Conservation (phyloP, 1,139 yeast species). For the Yamadazyma spencermartinsiae region DNA sequence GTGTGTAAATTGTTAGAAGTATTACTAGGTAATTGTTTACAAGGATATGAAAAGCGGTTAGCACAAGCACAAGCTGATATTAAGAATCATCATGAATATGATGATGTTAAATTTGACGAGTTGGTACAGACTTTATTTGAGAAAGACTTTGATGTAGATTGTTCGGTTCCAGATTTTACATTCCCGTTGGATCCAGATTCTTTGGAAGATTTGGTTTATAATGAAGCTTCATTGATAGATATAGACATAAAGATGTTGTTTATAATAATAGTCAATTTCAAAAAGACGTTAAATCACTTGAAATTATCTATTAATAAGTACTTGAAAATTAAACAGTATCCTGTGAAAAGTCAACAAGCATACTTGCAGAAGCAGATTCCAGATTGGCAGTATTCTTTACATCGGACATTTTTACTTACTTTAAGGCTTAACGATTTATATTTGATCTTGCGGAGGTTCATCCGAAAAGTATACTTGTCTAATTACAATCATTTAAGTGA, state of each 20-base stretch:
- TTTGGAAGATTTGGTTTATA: conserved; percentile 17
- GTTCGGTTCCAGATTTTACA: background rate
- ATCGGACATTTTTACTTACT: conserved; percentile 47
- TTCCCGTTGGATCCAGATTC: conserved; percentile 16
- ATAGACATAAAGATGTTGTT: conserved; percentile 42
- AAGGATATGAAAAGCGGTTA: conserved; percentile 49
- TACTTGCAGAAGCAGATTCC: conserved; percentile 16
- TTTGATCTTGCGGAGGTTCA: conserved; percentile 42
- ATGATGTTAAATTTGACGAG: background rate
- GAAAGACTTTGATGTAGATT: conserved; percentile 4
- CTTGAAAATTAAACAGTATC: conserved; percentile 22
- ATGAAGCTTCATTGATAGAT: conserved; percentile 41
- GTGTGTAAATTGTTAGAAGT: conserved; percentile 38
- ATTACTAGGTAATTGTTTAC: conserved; percentile 40
- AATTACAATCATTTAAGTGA: conserved; percentile 42
- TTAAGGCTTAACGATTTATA: conserved; percentile 49
- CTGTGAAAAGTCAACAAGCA: conserved; percentile 11
- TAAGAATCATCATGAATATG: conserved; percentile 5
- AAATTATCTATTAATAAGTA: conserved; percentile 25
- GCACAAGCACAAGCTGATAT: conserved; percentile 41
- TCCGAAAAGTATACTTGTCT: conserved; percentile 45
- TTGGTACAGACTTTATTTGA: background rate
- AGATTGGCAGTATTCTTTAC: conserved; percentile 37
- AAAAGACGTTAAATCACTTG: conserved; percentile 24
- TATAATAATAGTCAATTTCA: conserved; percentile 21